A percentile compares a stretch with the other conserved stretches of the same genome.
phyloP scores from a whole-genome alignment of 1,139 yeast genomes.

The Yamadazyma diospyri region DNA sequence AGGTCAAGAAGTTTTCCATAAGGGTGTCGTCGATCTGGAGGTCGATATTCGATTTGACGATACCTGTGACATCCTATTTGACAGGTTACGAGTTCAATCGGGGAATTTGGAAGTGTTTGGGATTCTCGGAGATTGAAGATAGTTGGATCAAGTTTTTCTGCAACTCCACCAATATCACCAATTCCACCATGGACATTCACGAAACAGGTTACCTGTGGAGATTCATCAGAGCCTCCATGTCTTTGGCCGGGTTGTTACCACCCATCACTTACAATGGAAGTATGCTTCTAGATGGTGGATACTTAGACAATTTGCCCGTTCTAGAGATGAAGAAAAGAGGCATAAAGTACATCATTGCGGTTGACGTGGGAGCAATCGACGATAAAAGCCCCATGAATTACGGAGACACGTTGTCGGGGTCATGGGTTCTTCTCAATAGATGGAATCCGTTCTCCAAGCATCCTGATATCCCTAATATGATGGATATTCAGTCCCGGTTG shows the following conservation, averaged over 20 bases:
- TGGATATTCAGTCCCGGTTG: constrained; percentile 88
- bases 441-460: constrained; percentile 87
- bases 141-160: constrained; percentile 89
- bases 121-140: constrained; percentile 89
- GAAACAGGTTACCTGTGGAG: constrained; percentile 94
- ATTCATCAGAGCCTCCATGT: constrained; percentile 93
- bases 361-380: constrained; percentile 96
- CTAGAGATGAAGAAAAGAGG: constrained; percentile 87
- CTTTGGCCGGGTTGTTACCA: constrained; percentile 89
- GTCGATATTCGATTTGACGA: constrained; percentile 75
- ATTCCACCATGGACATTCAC: constrained; percentile 93
- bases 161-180: constrained; percentile 94
- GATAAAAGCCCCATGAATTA: constrained; percentile 87
- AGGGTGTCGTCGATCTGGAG: constrained; percentile 88
- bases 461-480: constrained; percentile 90
- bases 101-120: constrained; percentile 94
- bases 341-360: constrained; percentile 83
- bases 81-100: constrained; percentile 97
- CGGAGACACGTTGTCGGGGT: constrained; percentile 90
- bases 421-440: constrained; percentile 85
- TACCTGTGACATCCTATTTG: constrained; percentile 90
- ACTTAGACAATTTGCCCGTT: constrained; percentile 90
- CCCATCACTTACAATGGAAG: constrained; percentile 86
- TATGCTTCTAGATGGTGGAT: constrained; percentile 95
- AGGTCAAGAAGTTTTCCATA: constrained; percentile 82